Conservation (phyloP, 768 basidiomycete species). For the Suillus subalutaceus region DNA sequence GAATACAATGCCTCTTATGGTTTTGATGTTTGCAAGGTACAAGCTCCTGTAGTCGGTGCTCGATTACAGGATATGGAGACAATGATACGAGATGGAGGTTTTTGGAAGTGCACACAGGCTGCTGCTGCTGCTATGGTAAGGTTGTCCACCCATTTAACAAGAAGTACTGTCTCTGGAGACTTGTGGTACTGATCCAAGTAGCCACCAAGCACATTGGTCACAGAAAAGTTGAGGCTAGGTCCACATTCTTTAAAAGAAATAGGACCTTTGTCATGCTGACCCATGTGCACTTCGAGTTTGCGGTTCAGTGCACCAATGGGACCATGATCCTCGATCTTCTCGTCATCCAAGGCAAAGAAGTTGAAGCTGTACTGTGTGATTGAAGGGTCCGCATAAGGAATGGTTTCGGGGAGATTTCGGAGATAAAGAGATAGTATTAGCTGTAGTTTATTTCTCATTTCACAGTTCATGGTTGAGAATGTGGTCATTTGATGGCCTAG, state of each 20-base stretch:
- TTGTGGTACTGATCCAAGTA: conserved; percentile 8
- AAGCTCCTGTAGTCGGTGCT: too few relatives aligned
- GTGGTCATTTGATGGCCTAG: background rate
- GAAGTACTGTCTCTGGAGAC: conserved; percentile 10
- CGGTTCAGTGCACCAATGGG: background rate
- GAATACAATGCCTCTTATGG: background rate
- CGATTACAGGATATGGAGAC: background rate
- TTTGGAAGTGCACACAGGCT: background rate
- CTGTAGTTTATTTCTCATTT: background rate
- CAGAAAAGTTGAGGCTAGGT: conserved; percentile 4
- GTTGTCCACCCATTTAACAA: conserved; percentile 24
- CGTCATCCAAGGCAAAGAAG: background rate
- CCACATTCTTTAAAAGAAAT: conserved; percentile 15
- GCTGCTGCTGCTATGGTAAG: conserved; percentile 12
- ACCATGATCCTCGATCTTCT: background rate
- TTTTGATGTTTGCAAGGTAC: background rate
- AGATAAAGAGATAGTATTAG: background rate
- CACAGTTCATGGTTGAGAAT: background rate
- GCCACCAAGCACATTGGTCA: conserved; percentile 14
- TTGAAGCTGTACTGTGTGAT: background rate
- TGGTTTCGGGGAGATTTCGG: background rate
- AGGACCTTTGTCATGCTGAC: conserved; percentile 11
- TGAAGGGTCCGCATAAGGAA: background rate
- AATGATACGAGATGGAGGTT: background rate
- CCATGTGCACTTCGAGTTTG: background rate